Evolutionary conservation across 148 eudicot species (phyloP), one percentile per base, ranked within the genome.

Genomic region (Tetragonia tetragonoides): DNA sequence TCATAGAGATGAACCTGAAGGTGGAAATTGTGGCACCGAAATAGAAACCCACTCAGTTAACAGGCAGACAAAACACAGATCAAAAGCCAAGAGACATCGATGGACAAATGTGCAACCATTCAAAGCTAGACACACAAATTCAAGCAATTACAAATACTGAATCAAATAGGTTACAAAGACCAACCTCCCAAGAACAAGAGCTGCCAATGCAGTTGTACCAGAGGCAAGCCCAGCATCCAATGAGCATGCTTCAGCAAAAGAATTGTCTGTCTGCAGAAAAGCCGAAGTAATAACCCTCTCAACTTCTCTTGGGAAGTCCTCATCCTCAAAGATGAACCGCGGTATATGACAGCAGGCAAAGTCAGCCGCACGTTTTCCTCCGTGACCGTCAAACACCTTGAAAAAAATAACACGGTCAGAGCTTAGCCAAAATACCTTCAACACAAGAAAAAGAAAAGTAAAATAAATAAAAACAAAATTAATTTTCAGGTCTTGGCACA

Each of bases 361-460:
- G 77, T 94, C 94, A 74, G 98, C 98, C 7, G 98, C 98, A 85
- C 90, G 93, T 85, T 90, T 94, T 70, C 98, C 98, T 60, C 98
- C 98, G 81, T 94, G 98, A 73, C 98, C 98, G 84, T 92, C 97
- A 81, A 94, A 94, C 63, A 94, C 90, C 98, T 92, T 18, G 67
- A 14, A 77, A 46, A 11, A 0, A 1, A 74, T 72, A 49, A 3
- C 53, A n/a, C 2, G 1, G 53, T 68, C 21, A 41, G 34, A 20
- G 54, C 44, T 23, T 4, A 64, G 17, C 15, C 17, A 17, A 38
- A 16, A 47, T 38, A 47, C n/a, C n/a, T 44, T 54, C 61, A 76
- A 12, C 44, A 61, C 3, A 0, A 78, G 53, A 34, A 37, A 56
- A n/a, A 39, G 42, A 41, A 54, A 21, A 23, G 14, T 34, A 40